Conservation (phyloP, 2,329 filamentous ascomycete genomes). For the Thielaviopsis euricoi region DNA sequence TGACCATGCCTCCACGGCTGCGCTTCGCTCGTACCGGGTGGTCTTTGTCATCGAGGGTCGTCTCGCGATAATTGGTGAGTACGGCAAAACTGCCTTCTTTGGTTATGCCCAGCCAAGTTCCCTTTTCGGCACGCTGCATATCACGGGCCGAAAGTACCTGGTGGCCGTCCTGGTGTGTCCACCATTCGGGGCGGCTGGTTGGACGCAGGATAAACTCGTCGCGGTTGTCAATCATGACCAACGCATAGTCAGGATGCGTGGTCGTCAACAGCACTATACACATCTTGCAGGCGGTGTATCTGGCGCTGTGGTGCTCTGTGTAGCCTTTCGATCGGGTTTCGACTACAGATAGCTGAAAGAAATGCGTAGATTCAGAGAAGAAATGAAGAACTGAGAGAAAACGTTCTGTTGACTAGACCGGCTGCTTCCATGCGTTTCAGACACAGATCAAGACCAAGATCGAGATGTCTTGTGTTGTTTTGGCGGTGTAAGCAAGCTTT, state of each 20-base stretch:
- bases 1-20: slow-evolving; percentile 48
- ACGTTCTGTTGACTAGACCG: no score
- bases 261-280: slow-evolving; percentile 66
- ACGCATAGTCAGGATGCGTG: slow-evolving; percentile 55
- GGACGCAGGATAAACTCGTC: slow-evolving; percentile 55
- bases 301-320: no score
- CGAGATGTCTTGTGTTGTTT: no score
- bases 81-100: slow-evolving; percentile 43
- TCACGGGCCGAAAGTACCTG: slow-evolving; percentile 43
- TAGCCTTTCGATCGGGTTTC: no score
- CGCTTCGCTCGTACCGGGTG: slow-evolving; percentile 37
- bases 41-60: slow-evolving; percentile 27
- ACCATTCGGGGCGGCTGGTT: slow-evolving; percentile 48
- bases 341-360: no score
- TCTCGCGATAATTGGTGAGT: slow-evolving; percentile 51
- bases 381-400: no score
- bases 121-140: slow-evolving; percentile 42
- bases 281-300: slow-evolving; percentile 33
- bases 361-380: no score
- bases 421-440: no score
- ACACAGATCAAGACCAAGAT: no score
- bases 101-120: slow-evolving; percentile 51
- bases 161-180: slow-evolving; percentile 30
- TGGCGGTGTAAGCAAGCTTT: no score
- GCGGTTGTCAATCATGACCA: slow-evolving; percentile 63